These are phyloP conservation scores for Sporisorium exsertum DNA, from an alignment of 1,284 basidiomycete genomes.

Conservation along the genomic window DNA sequence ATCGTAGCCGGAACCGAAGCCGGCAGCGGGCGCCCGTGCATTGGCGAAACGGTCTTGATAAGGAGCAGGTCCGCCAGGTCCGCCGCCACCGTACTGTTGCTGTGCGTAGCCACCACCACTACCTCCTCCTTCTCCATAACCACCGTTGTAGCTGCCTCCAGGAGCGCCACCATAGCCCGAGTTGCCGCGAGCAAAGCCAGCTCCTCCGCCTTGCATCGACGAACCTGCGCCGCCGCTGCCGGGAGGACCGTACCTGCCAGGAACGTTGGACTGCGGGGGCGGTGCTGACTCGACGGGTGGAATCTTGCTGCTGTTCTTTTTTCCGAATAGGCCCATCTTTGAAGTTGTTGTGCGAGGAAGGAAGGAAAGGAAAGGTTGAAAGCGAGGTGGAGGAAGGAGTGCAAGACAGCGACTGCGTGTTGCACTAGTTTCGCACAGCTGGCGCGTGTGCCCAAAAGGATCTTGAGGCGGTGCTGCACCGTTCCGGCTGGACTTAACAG, in stretches of 20 bases:
- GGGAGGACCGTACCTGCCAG: constrained; percentile 30
- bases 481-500: background rate
- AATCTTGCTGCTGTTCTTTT: constrained; percentile 47
- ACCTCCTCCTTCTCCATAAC: constrained; percentile 5
- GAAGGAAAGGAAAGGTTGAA: background rate
- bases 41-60: constrained; percentile 52
- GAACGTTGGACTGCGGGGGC: constrained; percentile 17
- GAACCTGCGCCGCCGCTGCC: constrained; percentile 22
- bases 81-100: constrained; percentile 29
- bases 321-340: constrained; percentile 50
- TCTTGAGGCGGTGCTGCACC: background rate
- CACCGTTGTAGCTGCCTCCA: constrained; percentile 9
- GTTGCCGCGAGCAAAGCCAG: constrained; percentile 12
- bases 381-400: background rate
- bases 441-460: constrained; percentile 17
- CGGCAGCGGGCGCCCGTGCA: constrained; percentile 45
- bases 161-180: constrained; percentile 21
- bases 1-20: constrained; percentile 57
- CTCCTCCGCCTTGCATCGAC: constrained; percentile 13
- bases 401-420: constrained; percentile 2
- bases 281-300: constrained; percentile 35
- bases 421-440: background rate
- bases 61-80: constrained; percentile 1
- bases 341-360: background rate
- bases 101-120: constrained; percentile 18